Conservation (phyloP, 345 rosid species). For the Sonneratia caseolaris region DNA sequence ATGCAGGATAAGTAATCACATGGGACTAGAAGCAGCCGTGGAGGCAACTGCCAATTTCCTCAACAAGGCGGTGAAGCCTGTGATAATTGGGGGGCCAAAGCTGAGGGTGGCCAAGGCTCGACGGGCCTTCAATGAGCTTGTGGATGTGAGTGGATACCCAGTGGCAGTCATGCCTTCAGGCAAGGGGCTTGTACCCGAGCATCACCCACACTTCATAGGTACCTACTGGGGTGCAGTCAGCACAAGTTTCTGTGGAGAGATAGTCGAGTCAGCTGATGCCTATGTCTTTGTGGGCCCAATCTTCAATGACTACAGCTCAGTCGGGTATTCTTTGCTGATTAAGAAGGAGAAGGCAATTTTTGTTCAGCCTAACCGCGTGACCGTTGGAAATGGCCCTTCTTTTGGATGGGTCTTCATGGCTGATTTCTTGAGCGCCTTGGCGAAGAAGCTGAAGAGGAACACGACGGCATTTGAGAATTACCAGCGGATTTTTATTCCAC, state of each 20-base stretch:
- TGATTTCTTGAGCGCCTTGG: slow-evolving; percentile 48
- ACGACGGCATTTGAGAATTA: slow-evolving; percentile 54
- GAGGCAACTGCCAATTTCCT: slow-evolving; percentile 54
- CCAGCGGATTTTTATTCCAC: slow-evolving; percentile 48
- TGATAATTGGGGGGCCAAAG: slow-evolving; percentile 56
- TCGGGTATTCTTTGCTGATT: slow-evolving; percentile 61
- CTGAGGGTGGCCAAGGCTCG: slow-evolving; percentile 51
- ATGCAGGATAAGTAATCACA: slow-evolving; percentile 53
- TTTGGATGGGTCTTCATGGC: slow-evolving; percentile 72
- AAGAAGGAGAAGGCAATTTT: slow-evolving; percentile 50
- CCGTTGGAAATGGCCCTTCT: slow-evolving; percentile 60
- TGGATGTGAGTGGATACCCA: slow-evolving; percentile 45
- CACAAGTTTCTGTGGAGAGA: slow-evolving; percentile 51
- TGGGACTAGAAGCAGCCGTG: slow-evolving; percentile 66
- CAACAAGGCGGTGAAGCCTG: slow-evolving; percentile 72
- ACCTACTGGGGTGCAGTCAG: slow-evolving; percentile 82
- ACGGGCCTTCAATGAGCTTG: slow-evolving; percentile 41
- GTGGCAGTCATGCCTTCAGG: slow-evolving; percentile 59
- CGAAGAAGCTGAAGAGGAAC: slow-evolving; percentile 56
- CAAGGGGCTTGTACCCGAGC: slow-evolving; percentile 57
- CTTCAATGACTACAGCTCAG: slow-evolving; percentile 68
- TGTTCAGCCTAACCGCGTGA: slow-evolving; percentile 60
- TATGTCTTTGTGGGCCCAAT: slow-evolving; percentile 65
- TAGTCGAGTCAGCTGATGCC: slow-evolving; percentile 75
- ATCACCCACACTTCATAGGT: slow-evolving; percentile 56